A percentile compares a stretch with the other conserved stretches of the same genome.
Conservation (phyloP, 140 eudicot genomes). For the Flaveria floridana region DNA sequence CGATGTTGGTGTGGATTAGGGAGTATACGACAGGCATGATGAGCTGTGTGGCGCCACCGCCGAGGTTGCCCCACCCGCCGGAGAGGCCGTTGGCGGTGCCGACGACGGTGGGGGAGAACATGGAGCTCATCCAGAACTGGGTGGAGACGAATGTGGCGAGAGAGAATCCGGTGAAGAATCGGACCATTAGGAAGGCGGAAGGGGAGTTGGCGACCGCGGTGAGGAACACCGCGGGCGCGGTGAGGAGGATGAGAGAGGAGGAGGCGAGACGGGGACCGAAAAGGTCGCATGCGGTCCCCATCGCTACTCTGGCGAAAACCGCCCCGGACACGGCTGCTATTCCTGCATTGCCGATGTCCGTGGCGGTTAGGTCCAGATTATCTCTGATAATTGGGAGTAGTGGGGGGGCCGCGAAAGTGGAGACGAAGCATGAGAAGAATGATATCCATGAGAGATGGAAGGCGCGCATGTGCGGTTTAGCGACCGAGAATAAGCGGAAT, state of each 20-base stretch:
- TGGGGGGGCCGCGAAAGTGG: slow-evolving; percentile 88
- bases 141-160: slow-evolving; percentile 81
- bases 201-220: slow-evolving; percentile 51
- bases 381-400: slow-evolving; percentile 79
- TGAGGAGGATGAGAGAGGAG: slow-evolving; percentile 60
- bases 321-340: slow-evolving; percentile 88
- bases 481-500: slow-evolving; percentile 50
- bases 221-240: slow-evolving; percentile 74
- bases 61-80: slow-evolving; percentile 93
- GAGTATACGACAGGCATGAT: slow-evolving; percentile 74
- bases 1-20: slow-evolving; percentile 36
- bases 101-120: slow-evolving; percentile 65
- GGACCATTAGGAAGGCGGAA: slow-evolving; percentile 45
- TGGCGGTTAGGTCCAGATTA: slow-evolving; percentile 60
- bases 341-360: slow-evolving; percentile 89
- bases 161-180: slow-evolving; percentile 81
- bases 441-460: slow-evolving; percentile 85
- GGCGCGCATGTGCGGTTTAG: slow-evolving; percentile 81
- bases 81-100: slow-evolving; percentile 87
- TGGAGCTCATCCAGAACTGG: slow-evolving; percentile 95
- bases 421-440: slow-evolving; percentile 73
- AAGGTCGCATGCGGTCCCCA: slow-evolving; percentile 86
- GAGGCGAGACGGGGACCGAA: slow-evolving; percentile 84
- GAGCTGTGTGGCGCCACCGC: slow-evolving; percentile 85
- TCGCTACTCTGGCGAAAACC: slow-evolving; percentile 67